phyloP scores from a whole-genome alignment of 108 stramenopile species.

The Mayamaea pseudoterrestris region DNA sequence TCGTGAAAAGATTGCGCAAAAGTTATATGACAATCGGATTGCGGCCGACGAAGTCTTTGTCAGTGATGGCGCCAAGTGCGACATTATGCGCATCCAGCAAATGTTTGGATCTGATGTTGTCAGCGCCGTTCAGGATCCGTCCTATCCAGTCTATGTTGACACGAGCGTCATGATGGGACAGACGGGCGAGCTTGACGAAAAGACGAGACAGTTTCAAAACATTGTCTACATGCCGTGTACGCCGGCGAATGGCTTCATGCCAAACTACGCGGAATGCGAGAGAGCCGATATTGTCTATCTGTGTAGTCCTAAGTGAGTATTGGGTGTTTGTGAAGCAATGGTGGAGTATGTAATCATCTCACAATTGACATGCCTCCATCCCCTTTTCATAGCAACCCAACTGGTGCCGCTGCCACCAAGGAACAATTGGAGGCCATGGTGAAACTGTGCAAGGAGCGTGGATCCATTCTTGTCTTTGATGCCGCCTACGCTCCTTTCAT shows the following conservation, averaged over 20 bases:
- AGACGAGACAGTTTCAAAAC: constrained; percentile 88
- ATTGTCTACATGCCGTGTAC: constrained; percentile 97
- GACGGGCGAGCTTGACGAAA: constrained; percentile 75
- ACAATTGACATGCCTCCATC: background rate
- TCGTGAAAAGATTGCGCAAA: constrained; percentile 83
- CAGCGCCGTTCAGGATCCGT: constrained; percentile 93
- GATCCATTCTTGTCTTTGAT: constrained; percentile 89
- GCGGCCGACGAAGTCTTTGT: constrained; percentile 92
- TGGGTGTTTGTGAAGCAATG: background rate
- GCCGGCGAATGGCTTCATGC: constrained; percentile 90
- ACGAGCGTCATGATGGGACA: constrained; percentile 93
- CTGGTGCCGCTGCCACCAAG: constrained; percentile 87
- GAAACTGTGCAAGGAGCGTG: constrained; percentile 84
- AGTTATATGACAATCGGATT: constrained; percentile 83
- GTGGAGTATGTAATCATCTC: background rate
- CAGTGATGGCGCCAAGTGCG: constrained; percentile 96
- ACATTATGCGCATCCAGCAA: constrained; percentile 92
- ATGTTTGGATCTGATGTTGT: constrained; percentile 90
- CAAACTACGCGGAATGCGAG: constrained; percentile 72
- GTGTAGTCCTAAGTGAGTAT: constrained; percentile 84
- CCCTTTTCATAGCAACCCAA: constrained; percentile 72
- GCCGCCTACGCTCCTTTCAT: constrained; percentile 98
- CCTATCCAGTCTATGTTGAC: constrained; percentile 95
- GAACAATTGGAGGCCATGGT: constrained; percentile 85
- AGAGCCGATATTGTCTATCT: constrained; percentile 94